phyloP scores from a whole-genome alignment of 192 early-diverging fungal genomes.

The Coemansia javaensis region DNA sequence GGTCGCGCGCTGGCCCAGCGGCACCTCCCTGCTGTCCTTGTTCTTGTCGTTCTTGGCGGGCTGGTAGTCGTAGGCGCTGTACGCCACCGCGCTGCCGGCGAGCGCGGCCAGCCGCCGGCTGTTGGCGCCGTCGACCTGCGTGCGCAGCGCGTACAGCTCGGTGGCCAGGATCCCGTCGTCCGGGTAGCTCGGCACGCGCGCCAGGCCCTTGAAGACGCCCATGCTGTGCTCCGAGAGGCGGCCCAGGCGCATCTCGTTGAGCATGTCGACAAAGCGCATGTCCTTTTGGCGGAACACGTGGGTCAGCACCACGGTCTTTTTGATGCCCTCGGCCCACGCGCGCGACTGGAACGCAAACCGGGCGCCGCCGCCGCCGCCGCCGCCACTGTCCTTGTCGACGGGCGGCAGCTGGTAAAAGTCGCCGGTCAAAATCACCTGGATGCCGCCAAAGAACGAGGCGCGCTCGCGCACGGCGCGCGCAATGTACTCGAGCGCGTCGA shows the following conservation, averaged over 20 bases:
- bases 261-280: constrained; percentile 67
- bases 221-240: constrained; percentile 55
- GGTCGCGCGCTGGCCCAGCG: not conserved
- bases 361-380: constrained; percentile 22
- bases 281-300: constrained; percentile 87
- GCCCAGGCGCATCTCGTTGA: constrained; percentile 83
- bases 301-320: constrained; percentile 60
- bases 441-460: constrained; percentile 64
- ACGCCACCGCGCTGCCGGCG: constrained; percentile 47
- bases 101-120: constrained; percentile 52
- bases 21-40: too few relatives aligned
- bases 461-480: constrained; percentile 52
- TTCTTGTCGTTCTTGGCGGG: not conserved
- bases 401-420: constrained; percentile 84
- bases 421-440: constrained; percentile 71
- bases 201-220: constrained; percentile 47
- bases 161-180: constrained; percentile 63
- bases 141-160: constrained; percentile 69
- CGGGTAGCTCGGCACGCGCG: constrained; percentile 52
- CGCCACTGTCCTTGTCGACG: constrained; percentile 54
- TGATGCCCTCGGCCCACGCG: constrained; percentile 53
- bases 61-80: constrained; percentile 47
- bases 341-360: constrained; percentile 65
- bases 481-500: constrained; percentile 68
- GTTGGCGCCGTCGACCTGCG: constrained; percentile 75